Percentiles rank a stretch among this genome's conserved stretches.
Evolutionary conservation across 2,329 filamentous ascomycete genomes (phyloP).

Genomic region (Chaetomium globosum): DNA sequence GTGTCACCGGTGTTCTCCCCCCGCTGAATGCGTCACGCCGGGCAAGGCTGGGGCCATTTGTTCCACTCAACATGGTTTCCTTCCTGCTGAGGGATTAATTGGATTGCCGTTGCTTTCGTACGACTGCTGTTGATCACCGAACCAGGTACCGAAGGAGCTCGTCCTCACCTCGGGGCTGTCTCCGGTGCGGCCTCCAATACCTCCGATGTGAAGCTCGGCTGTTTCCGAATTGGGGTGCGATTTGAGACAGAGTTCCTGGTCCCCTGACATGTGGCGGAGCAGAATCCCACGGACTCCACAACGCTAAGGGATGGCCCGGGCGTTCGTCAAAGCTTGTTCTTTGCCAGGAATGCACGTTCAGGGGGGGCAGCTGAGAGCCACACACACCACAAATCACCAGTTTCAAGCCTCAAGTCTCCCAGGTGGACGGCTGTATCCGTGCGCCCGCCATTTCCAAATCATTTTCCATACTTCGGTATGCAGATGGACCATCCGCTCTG

Average conservation of each 20-base stretch:
- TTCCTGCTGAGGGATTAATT: background rate
- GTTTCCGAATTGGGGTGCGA: background rate
- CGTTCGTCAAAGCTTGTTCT: background rate
- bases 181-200: background rate
- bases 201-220: background rate
- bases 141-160: too few species aligned
- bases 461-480: slow-evolving; percentile 17
- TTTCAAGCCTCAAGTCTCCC: background rate
- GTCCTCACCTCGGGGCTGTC: background rate
- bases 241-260: background rate
- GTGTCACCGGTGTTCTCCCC: background rate
- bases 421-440: slow-evolving; percentile 1
- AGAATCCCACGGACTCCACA: background rate
- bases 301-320: background rate
- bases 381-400: background rate
- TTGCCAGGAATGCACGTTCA: slow-evolving; percentile 1
- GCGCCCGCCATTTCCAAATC: background rate
- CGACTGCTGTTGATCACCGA: background rate
- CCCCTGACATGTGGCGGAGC: background rate
- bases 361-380: background rate
- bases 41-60: background rate
- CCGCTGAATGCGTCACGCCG: background rate
- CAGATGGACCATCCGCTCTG: slow-evolving; percentile 15
- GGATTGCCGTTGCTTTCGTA: background rate
- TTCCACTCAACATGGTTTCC: background rate